Conservation (phyloP, 2,329 filamentous ascomycete genomes). For the Xylaria hypoxylon region DNA sequence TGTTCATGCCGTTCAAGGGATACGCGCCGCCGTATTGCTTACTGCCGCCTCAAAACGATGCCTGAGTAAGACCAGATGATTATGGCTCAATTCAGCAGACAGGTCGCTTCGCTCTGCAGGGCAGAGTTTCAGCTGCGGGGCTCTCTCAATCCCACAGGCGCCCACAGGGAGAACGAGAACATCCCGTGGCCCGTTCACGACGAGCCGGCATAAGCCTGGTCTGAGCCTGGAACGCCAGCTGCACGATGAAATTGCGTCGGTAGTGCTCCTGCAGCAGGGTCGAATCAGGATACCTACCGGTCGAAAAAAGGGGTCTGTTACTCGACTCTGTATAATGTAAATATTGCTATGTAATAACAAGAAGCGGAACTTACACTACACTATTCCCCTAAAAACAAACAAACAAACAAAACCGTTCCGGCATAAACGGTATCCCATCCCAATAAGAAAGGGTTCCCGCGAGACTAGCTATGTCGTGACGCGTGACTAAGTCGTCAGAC, state of each 20-base stretch:
- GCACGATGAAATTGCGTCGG: slow-evolving; percentile 42
- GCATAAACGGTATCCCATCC: too few species aligned
- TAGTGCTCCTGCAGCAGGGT: slow-evolving; percentile 36
- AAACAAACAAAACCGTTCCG: too few species aligned
- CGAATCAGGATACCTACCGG: slow-evolving; percentile 26
- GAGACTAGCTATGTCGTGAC: neutral
- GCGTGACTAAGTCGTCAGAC: slow-evolving; percentile 3
- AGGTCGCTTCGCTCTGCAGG: slow-evolving; percentile 31
- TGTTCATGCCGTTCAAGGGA: slow-evolving; percentile 17
- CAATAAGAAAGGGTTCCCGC: too few species aligned
- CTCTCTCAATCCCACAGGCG: slow-evolving; percentile 24
- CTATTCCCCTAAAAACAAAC: too few species aligned
- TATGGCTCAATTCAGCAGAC: slow-evolving; percentile 36
- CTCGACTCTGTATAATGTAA: too few species aligned
- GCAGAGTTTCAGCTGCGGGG: slow-evolving; percentile 37
- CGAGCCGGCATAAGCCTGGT: slow-evolving; percentile 19
- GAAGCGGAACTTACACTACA: neutral
- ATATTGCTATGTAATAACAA: slow-evolving; percentile 14
- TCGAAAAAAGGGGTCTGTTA: slow-evolving; percentile 21
- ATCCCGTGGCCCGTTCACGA: slow-evolving; percentile 6
- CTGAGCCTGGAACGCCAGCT: slow-evolving; percentile 36
- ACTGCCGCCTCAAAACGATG: slow-evolving; percentile 26
- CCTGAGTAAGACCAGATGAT: slow-evolving; percentile 35
- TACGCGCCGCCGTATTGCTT: slow-evolving; percentile 37
- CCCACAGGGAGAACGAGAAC: slow-evolving; percentile 17